phyloP scores from a whole-genome alignment of 148 eudicot genomes.

The Nyssa sinensis region DNA sequence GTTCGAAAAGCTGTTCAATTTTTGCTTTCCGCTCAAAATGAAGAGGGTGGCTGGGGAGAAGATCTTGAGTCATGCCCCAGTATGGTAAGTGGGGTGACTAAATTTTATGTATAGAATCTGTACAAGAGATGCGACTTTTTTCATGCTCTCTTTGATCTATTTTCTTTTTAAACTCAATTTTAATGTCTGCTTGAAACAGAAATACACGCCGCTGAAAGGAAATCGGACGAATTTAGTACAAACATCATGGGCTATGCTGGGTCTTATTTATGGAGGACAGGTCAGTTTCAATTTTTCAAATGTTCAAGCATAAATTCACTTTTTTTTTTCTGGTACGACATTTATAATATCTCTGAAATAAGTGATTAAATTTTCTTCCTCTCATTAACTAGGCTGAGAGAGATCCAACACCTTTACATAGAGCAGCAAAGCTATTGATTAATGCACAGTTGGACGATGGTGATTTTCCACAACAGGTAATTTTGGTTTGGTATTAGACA shows the following conservation, averaged over 20 bases:
- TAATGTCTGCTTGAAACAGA: slow-evolving; percentile 7
- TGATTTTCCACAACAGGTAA: slow-evolving; percentile 33
- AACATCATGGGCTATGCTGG: slow-evolving; percentile 48
- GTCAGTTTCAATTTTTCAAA: not conserved
- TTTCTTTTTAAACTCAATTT: too few relatives aligned
- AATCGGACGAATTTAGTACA: slow-evolving; percentile 35
- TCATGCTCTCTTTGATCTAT: too few relatives aligned
- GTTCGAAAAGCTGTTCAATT: slow-evolving; percentile 36
- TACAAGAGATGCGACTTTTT: too few relatives aligned
- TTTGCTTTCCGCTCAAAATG: slow-evolving; percentile 36
- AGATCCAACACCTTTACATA: slow-evolving; percentile 24
- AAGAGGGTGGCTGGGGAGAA: slow-evolving; percentile 60
- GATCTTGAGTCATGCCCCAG: slow-evolving; percentile 42
- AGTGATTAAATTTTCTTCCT: not conserved
- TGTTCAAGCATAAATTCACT: not conserved
- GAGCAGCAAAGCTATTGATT: slow-evolving; percentile 25
- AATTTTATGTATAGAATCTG: not conserved
- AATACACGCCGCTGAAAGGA: slow-evolving; percentile 25
- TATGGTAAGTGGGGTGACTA: slow-evolving; percentile 16
- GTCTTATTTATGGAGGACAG: slow-evolving; percentile 36
- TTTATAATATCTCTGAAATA: not conserved
- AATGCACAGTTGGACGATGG: slow-evolving; percentile 29
- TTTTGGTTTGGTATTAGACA: not conserved
- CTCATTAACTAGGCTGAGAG: slow-evolving; percentile 7
- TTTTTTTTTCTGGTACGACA: not conserved